Percentiles rank a stretch among this genome's conserved stretches.
phyloP scores from a whole-genome alignment of 805 yeast species.

The Hanseniaspora mollemarum region DNA sequence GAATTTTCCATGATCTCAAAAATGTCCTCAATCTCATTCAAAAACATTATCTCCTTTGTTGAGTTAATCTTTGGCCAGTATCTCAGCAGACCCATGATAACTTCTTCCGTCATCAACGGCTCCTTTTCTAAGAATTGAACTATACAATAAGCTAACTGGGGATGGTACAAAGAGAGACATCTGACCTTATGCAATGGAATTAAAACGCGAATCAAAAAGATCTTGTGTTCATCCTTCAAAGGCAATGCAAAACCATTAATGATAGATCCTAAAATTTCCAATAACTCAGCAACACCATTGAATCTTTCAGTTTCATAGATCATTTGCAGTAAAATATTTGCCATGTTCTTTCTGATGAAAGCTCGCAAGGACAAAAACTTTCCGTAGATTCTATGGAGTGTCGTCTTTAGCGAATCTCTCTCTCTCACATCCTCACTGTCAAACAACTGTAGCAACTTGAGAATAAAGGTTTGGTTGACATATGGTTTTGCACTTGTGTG shows the following conservation, averaged over 20 bases:
- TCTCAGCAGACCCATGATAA: slow-evolving; percentile 81
- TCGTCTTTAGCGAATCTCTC: slow-evolving; percentile 87
- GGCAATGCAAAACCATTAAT: slow-evolving; percentile 97
- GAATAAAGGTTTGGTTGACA: slow-evolving; percentile 82
- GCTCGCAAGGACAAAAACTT: slow-evolving; percentile 82
- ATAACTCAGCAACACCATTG: slow-evolving; percentile 87
- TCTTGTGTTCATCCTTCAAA: slow-evolving; percentile 90
- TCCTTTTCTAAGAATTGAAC: slow-evolving; percentile 95
- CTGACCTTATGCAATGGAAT: slow-evolving; percentile 89
- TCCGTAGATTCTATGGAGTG: slow-evolving; percentile 91
- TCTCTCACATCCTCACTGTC: slow-evolving; percentile 96
- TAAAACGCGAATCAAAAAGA: slow-evolving; percentile 72
- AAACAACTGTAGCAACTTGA: slow-evolving; percentile 71
- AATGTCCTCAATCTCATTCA: slow-evolving; percentile 92
- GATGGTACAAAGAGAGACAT: slow-evolving; percentile 80
- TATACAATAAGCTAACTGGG: slow-evolving; percentile 92
- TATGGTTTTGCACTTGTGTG: slow-evolving; percentile 87
- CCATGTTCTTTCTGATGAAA: slow-evolving; percentile 81
- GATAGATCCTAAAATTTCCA: slow-evolving; percentile 90
- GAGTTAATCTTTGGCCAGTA: slow-evolving; percentile 96
- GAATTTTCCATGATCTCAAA: slow-evolving; percentile 91
- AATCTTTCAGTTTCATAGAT: slow-evolving; percentile 91
- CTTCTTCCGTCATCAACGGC: slow-evolving; percentile 84
- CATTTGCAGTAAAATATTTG: slow-evolving; percentile 84
- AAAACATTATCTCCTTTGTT: slow-evolving; percentile 90